These are phyloP conservation scores for Neoascochyta sp. DNA, from an alignment of 2,329 filamentous ascomycete species.

Conservation along the genomic window DNA sequence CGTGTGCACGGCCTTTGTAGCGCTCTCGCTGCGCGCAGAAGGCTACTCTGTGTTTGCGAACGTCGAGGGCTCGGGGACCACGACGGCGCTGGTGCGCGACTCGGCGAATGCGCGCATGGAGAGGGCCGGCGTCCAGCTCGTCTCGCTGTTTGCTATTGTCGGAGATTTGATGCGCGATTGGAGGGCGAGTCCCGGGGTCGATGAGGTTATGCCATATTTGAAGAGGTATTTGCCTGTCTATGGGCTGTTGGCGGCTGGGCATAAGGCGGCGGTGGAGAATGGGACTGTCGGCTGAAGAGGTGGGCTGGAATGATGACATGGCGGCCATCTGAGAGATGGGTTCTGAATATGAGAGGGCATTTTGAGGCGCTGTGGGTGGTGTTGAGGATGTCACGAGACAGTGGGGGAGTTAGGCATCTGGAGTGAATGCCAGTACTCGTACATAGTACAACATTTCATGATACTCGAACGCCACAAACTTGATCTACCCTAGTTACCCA, in stretches of 20 bases:
- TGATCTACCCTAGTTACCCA: no score
- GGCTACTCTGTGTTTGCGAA: constrained; percentile 74
- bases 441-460: no score
- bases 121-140: constrained; percentile 61
- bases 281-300: no score
- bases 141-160: constrained; percentile 60
- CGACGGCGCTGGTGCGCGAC: constrained; percentile 57
- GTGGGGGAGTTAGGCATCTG: no score
- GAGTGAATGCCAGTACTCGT: no score
- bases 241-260: constrained; percentile 59
- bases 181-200: constrained; percentile 52
- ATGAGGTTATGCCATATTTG: constrained; percentile 60
- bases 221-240: constrained; percentile 64
- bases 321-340: no score
- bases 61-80: constrained; percentile 67
- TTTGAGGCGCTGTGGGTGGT: no score
- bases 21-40: constrained; percentile 65
- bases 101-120: constrained; percentile 66
- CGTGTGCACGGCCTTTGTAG: constrained; percentile 71
- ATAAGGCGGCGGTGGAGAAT: constrained; percentile 58
- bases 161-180: constrained; percentile 70
- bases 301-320: no score
- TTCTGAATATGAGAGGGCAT: no score
- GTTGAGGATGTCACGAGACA: no score
- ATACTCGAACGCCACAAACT: no score